These are phyloP conservation scores for Opeltia flavorubescens DNA, from an alignment of 495 filamentous ascomycete genomes.

Conservation along the genomic window DNA sequence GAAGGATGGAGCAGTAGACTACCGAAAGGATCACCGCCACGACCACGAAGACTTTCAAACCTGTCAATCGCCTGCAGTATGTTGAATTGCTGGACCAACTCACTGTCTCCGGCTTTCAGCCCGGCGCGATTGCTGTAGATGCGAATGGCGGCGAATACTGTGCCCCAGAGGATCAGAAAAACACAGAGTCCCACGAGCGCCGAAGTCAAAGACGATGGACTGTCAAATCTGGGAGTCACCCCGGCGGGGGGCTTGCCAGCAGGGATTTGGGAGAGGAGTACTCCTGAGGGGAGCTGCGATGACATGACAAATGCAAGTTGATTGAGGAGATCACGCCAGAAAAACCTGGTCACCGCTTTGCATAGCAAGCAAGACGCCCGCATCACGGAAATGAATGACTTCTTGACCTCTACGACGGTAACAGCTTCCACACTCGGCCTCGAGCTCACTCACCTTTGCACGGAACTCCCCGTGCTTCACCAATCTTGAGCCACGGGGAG, in stretches of 20 bases:
- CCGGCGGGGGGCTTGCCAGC: constrained; percentile 9
- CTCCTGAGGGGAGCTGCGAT: constrained; percentile 1
- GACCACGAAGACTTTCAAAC: constrained; percentile 4
- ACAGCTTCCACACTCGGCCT: no score
- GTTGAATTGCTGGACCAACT: background rate
- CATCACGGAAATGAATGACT: no score
- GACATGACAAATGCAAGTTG: no score
- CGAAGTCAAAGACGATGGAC: constrained; percentile 16
- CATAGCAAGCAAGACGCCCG: no score
- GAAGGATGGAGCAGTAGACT: constrained; percentile 3
- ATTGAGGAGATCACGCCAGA: no score
- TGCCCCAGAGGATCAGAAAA: constrained; percentile 13
- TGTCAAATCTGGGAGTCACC: constrained; percentile 16
- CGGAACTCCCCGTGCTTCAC: no score
- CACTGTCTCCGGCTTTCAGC: constrained; percentile 15
- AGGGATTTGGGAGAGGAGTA: background rate
- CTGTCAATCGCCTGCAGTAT: background rate
- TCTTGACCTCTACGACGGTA: no score
- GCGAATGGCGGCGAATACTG: constrained; percentile 11
- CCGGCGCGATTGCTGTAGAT: constrained; percentile 10
- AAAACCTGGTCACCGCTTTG: no score
- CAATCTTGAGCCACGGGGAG: no score
- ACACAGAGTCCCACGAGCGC: constrained; percentile 10
- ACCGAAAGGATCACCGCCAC: background rate
- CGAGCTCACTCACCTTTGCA: no score